phyloP scores from a whole-genome alignment of 2,329 filamentous ascomycete genomes.

The Akanthomyces muscarius region DNA sequence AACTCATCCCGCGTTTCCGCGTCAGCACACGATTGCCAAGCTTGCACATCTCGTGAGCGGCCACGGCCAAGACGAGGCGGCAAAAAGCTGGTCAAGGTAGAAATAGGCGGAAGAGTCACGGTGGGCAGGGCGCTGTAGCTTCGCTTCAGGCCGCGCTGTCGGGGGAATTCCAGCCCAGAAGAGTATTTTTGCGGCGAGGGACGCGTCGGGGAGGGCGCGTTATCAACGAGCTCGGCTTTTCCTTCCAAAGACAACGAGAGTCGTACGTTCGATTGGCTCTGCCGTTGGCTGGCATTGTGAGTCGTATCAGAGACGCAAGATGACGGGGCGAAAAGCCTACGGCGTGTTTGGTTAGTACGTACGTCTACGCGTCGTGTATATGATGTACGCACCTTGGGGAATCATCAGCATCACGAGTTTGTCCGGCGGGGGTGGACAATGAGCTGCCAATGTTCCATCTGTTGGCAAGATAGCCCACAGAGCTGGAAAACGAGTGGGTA shows the following conservation, averaged over 20 bases:
- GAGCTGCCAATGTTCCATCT: slow-evolving; percentile 53
- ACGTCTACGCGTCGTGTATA: neutral
- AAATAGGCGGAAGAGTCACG: slow-evolving; percentile 55
- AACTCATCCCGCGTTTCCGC: slow-evolving; percentile 73
- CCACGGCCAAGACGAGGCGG: slow-evolving; percentile 59
- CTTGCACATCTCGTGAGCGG: slow-evolving; percentile 79
- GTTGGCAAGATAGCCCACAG: slow-evolving; percentile 51
- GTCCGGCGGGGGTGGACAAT: slow-evolving; percentile 46
- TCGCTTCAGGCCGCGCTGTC: slow-evolving; percentile 56
- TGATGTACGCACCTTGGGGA: slow-evolving; percentile 40
- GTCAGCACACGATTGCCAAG: slow-evolving; percentile 89
- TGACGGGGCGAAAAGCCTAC: slow-evolving; percentile 42
- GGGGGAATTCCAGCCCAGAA: slow-evolving; percentile 44
- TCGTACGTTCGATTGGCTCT: slow-evolving; percentile 56
- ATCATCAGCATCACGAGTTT: slow-evolving; percentile 38
- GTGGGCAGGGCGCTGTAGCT: slow-evolving; percentile 65
- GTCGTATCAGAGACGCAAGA: slow-evolving; percentile 41
- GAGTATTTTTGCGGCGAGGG: slow-evolving; percentile 56
- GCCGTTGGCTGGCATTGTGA: slow-evolving; percentile 29
- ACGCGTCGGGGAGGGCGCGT: slow-evolving; percentile 54
- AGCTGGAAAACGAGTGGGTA: slow-evolving; percentile 40
- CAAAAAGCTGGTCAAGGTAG: slow-evolving; percentile 48
- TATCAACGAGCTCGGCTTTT: slow-evolving; percentile 72
- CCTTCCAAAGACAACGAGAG: slow-evolving; percentile 84
- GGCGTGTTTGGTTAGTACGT: neutral